These are phyloP conservation scores for Fusarium robinianum DNA, from an alignment of 2,329 filamentous ascomycete genomes.

Conservation along the genomic window DNA sequence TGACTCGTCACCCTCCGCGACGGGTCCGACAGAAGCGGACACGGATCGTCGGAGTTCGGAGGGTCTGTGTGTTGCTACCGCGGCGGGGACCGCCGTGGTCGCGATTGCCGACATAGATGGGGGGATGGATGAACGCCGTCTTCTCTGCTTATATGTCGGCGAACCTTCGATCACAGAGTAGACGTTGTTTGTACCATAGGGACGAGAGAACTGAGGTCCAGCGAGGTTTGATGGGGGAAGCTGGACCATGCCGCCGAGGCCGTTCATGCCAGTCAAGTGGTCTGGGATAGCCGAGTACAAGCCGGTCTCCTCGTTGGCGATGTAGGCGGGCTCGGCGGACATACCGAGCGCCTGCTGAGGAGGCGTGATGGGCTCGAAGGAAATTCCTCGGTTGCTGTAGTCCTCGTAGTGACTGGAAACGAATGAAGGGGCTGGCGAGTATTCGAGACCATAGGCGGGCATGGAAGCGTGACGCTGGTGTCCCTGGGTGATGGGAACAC, in stretches of 20 bases:
- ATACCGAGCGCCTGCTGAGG: slow-evolving; percentile 86
- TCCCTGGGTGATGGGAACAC: slow-evolving; percentile 78
- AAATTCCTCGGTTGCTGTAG: slow-evolving; percentile 94
- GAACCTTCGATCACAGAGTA: slow-evolving; percentile 98
- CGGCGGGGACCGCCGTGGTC: slow-evolving; percentile 67
- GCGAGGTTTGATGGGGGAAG: slow-evolving; percentile 84
- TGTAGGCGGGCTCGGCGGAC: slow-evolving; percentile 89
- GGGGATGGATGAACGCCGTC: slow-evolving; percentile 90
- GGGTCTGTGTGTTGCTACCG: slow-evolving; percentile 70
- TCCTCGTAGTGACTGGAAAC: slow-evolving; percentile 99
- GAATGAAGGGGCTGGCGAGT: slow-evolving; percentile 96
- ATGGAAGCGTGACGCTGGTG: slow-evolving; percentile 98
- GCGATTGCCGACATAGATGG: slow-evolving; percentile 73
- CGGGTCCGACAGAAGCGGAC: slow-evolving; percentile 82
- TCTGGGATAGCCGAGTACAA: slow-evolving; percentile 95
- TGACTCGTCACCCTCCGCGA: slow-evolving; percentile 78
- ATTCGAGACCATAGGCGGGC: slow-evolving; percentile 92
- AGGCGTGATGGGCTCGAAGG: slow-evolving; percentile 94
- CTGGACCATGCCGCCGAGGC: slow-evolving; percentile 87
- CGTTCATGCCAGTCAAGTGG: slow-evolving; percentile 71
- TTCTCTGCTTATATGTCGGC: slow-evolving; percentile 96
- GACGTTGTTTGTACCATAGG: slow-evolving; percentile 75
- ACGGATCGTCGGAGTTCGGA: slow-evolving; percentile 92
- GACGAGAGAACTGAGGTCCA: slow-evolving; percentile 76
- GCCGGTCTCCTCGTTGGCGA: slow-evolving; percentile 96